These are phyloP conservation scores for Orbilia javanica DNA, from an alignment of 2,329 filamentous ascomycete genomes.

Conservation along the genomic window DNA sequence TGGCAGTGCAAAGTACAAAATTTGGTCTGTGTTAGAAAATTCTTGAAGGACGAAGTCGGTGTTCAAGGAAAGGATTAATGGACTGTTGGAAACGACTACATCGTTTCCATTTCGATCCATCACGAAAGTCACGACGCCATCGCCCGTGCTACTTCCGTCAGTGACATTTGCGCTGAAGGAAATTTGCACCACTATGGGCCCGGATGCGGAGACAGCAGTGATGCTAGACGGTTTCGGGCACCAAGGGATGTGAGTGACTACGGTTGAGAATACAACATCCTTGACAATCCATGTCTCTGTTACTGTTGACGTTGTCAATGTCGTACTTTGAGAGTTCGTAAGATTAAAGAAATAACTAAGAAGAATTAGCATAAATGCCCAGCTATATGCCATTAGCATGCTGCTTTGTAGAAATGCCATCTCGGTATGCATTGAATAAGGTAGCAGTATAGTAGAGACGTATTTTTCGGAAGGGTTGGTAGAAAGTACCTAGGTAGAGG, in stretches of 20 bases:
- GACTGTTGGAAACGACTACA: background rate
- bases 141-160: background rate
- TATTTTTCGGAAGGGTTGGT: too few relatives aligned
- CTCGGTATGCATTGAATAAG: too few relatives aligned
- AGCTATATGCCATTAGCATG: background rate
- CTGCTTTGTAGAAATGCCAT: too few relatives aligned
- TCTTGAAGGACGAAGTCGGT: background rate
- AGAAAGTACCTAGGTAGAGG: too few relatives aligned
- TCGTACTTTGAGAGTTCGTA: background rate
- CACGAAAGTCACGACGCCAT: background rate
- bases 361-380: background rate
- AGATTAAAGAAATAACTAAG: background rate
- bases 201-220: background rate
- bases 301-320: background rate
- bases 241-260: background rate
- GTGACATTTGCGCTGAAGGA: slow-evolving; percentile 9
- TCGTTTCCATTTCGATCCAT: background rate
- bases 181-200: slow-evolving; percentile 5
- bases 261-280: slow-evolving; percentile 12
- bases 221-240: background rate
- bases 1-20: background rate
- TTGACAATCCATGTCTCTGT: slow-evolving; percentile 3
- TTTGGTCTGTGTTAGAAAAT: background rate
- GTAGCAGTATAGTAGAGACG: too few relatives aligned
- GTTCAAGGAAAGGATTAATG: slow-evolving; percentile 1